Conservation (phyloP, 106 monocot species). For the Platanthera zijinensis region DNA sequence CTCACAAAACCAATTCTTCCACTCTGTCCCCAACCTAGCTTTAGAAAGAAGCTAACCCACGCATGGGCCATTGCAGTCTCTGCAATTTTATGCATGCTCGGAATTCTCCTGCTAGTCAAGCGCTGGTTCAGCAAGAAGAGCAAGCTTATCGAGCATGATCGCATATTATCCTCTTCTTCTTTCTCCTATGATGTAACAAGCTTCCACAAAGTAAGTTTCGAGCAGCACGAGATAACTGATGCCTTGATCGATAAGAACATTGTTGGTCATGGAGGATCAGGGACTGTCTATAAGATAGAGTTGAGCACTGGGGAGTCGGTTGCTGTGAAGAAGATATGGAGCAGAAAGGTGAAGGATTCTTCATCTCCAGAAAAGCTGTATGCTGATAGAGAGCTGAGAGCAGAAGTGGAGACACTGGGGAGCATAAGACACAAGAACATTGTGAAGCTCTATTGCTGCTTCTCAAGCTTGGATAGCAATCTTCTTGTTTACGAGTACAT, state of each 20-base stretch:
- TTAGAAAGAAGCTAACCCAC: constrained; percentile 27
- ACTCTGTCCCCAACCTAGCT: constrained; percentile 37
- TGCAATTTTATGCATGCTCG: constrained; percentile 20
- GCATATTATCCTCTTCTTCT: constrained; percentile 29
- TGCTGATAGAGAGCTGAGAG: constrained; percentile 52
- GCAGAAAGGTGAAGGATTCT: constrained; percentile 22
- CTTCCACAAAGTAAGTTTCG: constrained; percentile 89
- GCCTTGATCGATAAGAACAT: constrained; percentile 87
- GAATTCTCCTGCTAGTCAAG: constrained; percentile 28
- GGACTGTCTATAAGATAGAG: constrained; percentile 89
- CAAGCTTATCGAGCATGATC: constrained; percentile 36
- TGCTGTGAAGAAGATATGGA: constrained; percentile 87
- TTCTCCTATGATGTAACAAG: constrained; percentile 75
- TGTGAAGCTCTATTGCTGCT: constrained; percentile 91
- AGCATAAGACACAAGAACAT: constrained; percentile 99
- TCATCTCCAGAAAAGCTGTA: constrained; percentile 14
- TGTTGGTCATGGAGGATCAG: constrained; percentile 85
- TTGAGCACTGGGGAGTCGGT: constrained; percentile 72
- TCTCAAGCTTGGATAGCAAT: constrained; percentile 68
- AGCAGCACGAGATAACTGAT: constrained; percentile 87
- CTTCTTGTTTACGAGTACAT: constrained; percentile 95
- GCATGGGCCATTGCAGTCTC: constrained; percentile 52
- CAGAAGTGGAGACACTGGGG: constrained; percentile 88
- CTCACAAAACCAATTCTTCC: constrained; percentile 25
- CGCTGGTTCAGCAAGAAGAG: constrained; percentile 26